Percentiles rank a stretch among this genome's conserved stretches.
These are phyloP conservation scores for Blakeslea trispora DNA, from an alignment of 371 early-diverging fungal genomes.

Conservation along the genomic window DNA sequence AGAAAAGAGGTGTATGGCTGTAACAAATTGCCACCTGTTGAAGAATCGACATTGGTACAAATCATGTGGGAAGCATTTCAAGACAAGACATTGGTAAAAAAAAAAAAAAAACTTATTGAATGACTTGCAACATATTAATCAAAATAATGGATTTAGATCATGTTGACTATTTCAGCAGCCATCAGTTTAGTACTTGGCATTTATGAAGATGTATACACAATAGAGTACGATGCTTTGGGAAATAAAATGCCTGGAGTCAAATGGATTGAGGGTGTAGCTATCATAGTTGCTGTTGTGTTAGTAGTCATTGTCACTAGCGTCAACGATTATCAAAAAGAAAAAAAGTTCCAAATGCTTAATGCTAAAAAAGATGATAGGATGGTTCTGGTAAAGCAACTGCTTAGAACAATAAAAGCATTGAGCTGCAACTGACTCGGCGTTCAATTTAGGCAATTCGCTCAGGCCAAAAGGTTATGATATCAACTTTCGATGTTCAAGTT, in stretches of 20 bases:
- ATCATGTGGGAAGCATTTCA: constrained; percentile 78
- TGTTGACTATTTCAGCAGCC: constrained; percentile 79
- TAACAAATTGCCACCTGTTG: constrained; percentile 66
- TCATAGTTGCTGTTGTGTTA: constrained; percentile 71
- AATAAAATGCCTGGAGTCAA: constrained; percentile 42
- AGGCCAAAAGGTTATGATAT: constrained; percentile 70
- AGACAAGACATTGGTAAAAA: constrained; percentile 78
- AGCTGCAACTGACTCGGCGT: not conserved
- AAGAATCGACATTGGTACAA: constrained; percentile 60
- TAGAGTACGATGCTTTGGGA: constrained; percentile 25
- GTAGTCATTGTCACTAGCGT: constrained; percentile 75
- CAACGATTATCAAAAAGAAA: constrained; percentile 83
- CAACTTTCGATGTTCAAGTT: constrained; percentile 84
- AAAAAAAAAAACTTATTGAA: not conserved
- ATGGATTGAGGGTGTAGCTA: constrained; percentile 75
- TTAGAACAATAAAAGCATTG: not conserved
- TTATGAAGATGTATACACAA: constrained; percentile 65
- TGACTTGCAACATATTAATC: no score
- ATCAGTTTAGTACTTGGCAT: constrained; percentile 82
- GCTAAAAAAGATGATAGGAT: constrained; percentile 75
- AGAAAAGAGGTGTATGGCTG: constrained; percentile 58
- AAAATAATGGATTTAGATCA: constrained; percentile 36
- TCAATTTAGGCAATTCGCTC: constrained; percentile 68
- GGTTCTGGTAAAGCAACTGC: constrained; percentile 48
- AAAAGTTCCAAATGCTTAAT: constrained; percentile 73